Evolutionary conservation across 768 basidiomycete genomes (phyloP), one percentile per base, ranked within the genome.

Genomic region (Phallus indusiatus): DNA sequence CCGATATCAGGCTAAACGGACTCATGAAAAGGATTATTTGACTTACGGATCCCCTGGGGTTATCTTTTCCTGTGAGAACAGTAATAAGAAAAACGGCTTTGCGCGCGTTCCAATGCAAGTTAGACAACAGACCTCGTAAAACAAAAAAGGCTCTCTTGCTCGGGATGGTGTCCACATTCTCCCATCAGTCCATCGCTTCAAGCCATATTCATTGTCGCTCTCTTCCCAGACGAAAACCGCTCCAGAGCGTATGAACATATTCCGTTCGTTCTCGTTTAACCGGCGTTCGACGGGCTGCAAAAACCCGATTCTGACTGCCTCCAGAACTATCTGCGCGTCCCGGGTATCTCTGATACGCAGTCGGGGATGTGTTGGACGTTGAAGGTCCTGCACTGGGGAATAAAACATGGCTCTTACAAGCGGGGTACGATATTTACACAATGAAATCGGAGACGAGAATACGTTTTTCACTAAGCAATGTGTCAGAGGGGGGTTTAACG

Each of bases 211-310:
- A 61, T 84, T 82, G 53, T 85, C 83, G 62, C 78, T 78, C 69
- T 86, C 84, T 65, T 82, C 78, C 85, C 85, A 86, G 49, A 85
- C 82, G 65, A 85, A 86, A 28, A 85, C 74, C 4, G 83, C 78
- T 3, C 84, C 84, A 7, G 82, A 80, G 52, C 73, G 74, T 59
- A 86, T 81, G 64, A 76, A 77, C 54, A 68, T 77, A 6, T 75
- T 71, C 56, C 83, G 71, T 66, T 86, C 83, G 54, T 76, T 72
- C 62, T 85, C 84, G 68, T 85, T 83, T 55, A 85, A 74, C 47
- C 84, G 77, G 22, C 83, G 76, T 36, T 72, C 68, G 28, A 84
- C 77, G 18, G 78, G 77, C 47, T 72, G 71, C 17, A 85, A 72
- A 36, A 67, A 22, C 35, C 82, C 80, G 61, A 76, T 78, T 1